Conservation (phyloP, 2,329 filamentous ascomycete genomes). For the Calonectria fujianensis region DNA sequence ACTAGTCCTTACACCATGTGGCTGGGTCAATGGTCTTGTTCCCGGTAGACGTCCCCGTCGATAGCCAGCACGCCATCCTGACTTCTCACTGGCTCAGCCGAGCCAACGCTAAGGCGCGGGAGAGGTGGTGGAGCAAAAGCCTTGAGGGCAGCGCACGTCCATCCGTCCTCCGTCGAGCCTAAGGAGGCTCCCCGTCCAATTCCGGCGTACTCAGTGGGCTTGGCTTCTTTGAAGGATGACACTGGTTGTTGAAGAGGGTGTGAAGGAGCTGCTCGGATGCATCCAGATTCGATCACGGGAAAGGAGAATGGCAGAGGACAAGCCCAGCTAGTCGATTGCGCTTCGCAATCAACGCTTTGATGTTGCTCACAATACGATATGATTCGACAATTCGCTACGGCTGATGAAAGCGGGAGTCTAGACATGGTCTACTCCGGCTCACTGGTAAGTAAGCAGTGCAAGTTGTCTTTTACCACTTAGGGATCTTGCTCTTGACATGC, state of each 20-base stretch:
- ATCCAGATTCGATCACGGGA: slow-evolving; percentile 44
- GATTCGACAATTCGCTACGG: slow-evolving; percentile 31
- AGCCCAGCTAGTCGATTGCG: slow-evolving; percentile 16
- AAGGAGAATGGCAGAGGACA: slow-evolving; percentile 20
- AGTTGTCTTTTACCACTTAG: slow-evolving; percentile 17
- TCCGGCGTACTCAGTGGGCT: slow-evolving; percentile 17
- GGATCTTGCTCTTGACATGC: slow-evolving; percentile 3
- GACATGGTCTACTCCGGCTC: neutral
- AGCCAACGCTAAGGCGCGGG: slow-evolving; percentile 39
- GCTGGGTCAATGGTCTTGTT: slow-evolving; percentile 34
- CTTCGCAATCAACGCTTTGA: slow-evolving; percentile 18
- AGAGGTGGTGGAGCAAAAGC: slow-evolving; percentile 32
- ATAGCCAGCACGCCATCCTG: slow-evolving; percentile 24
- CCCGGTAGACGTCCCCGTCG: slow-evolving; percentile 23
- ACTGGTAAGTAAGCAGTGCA: slow-evolving; percentile 16
- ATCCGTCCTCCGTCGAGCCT: slow-evolving; percentile 38
- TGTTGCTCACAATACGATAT: neutral
- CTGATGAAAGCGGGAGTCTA: slow-evolving; percentile 12
- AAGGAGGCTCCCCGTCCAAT: slow-evolving; percentile 30
- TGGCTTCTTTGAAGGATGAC: slow-evolving; percentile 29
- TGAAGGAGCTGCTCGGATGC: slow-evolving; percentile 38
- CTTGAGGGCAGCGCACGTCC: slow-evolving; percentile 33
- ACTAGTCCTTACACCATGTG: slow-evolving; percentile 23
- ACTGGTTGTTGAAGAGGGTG: slow-evolving; percentile 37
- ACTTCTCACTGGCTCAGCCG: slow-evolving; percentile 43